Base-by-base conservation (phyloP, 345 rosid genomes). In the Carallia pectinifolia region DNA sequence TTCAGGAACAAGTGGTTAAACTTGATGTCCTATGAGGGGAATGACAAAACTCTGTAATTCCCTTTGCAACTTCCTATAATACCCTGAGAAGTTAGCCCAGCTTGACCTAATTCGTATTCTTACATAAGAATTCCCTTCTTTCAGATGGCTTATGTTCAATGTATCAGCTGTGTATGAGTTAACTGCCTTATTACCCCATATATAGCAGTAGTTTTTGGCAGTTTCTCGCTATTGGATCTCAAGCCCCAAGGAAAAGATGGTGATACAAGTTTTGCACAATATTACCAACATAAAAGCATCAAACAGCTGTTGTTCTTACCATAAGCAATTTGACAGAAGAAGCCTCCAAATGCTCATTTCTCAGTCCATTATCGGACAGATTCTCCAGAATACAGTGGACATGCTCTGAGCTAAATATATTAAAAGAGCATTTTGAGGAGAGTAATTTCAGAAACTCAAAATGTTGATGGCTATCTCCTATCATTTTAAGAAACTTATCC, bases 391-490 rank as follows among this genome's bases (percentile, higher is more conserved):
- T 83, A 77, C 84, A 85, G 61, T 62, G 52, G 18, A 88, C 87
- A 75, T 82, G 84, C 84, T 91, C 96, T 30, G 87, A 83, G 82
- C 86, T 75, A 50, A 91, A 91, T 82, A 94, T 83, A 78, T 80
- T 86, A 68, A 81, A 81, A 61, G 84, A 74, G 86, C 96, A 94
- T 82, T 84, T 90, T 68, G 87, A 79, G 66, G 88, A 83, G 53
- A 94, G 90, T n/a, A 75, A 54, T 55, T 73, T 78, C 50, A 94
- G 77, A 82, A 94, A 88, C 62, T 94, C 93, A 59, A 70, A 77
- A 65, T 84, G 83, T 7, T 83, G 90, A 84, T 90, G 91, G 63
- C 81, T 94, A 48, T 87, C 81, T 71, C 91, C 91, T 10, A 89
- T 73, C 81, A 59, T 79, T 76, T 87, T 77, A 70, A 89, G 80